Base-by-base conservation (phyloP, 2,329 filamentous ascomycete genomes). In the Aspergillus flavus region DNA sequence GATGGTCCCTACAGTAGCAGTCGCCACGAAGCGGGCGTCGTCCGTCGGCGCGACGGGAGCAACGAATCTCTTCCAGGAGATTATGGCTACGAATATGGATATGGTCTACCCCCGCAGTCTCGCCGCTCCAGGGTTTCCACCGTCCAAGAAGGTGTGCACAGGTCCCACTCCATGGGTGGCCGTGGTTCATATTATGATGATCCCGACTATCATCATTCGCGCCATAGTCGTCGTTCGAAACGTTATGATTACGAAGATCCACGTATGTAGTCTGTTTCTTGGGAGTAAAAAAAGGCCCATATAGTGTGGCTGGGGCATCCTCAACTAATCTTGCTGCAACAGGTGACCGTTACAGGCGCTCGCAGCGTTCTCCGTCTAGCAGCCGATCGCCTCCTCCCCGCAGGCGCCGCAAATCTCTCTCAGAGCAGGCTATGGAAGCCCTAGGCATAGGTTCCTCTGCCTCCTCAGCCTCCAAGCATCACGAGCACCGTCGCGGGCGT, bases 51-150 rank as follows among this genome's bases (percentile, higher is more conserved):
- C 26, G 89, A 94, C 75, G 90, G 93, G 72, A 93, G 90, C 76
- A 89, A 89, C 53, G 81, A 90, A 30, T 89, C 89, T 72, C 92
- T 92, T 36, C 91, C 92, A 7, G 90, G 89, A 43, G 71, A 69
- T 14, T 64, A 64, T 43, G 66, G 62, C 32, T 70, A 73, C 6
- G 88, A 85, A 43, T 76, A 77, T 61, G 72, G 68, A 59, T 75
- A 78, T 61, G 76, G 70, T n/a, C 60, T 69, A 54, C 71, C 66
- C 12, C 66, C 68, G 60, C 54, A 66, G 32, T 71, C 71, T 50
- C 67, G 64, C 54, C 67, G 54, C 6, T 65, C 70, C 46, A 63
- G 74, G 43, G 69, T 69, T 39, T 69, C 72, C 53, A 73, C 75
- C 10, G 72, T 73, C 52, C 74, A 75, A 56, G 77, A 79, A 56